Evolutionary conservation across 1,284 basidiomycete genomes (phyloP), one percentile per base, ranked within the genome.

Genomic region (Puccinia horiana): DNA sequence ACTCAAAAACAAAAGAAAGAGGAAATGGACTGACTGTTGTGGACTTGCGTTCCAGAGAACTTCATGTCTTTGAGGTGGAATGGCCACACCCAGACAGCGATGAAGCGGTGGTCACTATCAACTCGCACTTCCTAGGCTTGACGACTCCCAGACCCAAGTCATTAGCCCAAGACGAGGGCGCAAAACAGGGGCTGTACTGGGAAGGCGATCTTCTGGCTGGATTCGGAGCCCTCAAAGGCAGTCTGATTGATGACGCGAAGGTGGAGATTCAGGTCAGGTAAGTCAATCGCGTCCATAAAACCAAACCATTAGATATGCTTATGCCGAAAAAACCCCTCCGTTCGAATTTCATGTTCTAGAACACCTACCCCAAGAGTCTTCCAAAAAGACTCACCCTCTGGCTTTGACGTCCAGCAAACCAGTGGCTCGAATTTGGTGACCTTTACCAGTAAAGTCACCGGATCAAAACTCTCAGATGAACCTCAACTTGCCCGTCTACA

Each of bases 401-500:
- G 73, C 6, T 82, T 82, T 32, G 47, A 76, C n/a, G 61, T 70
- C 35, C 70, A 82, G 35, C 61, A 67, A 75, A 29, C 81, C 29
- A 76, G 52, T 35, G 78, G 69, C 12, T 56, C 63, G 44, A 69
- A 54, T 35, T 23, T 49, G n/a, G 32, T 82, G n/a, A 56, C 65
- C 5, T 82, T 76, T 56, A 82, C 72, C 11, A 76, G 42, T 23
- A 75, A 75, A 49, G 12, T 58, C 26, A 47, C 23, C 29, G 44
- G 58, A 12, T 12, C 74, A 4, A 49, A 76, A n/a, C 74, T 76
- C n/a, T 23, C 65, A 0, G 44, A 72, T 74, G 88, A 91, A 84
- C 92, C 94, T 85, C 90, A 92, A 84, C 88, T 89, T 44, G 88
- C 95, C 81, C 88, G 88, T 8, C 89, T 98, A 3, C 94, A 97